These are phyloP conservation scores for Acer yangbiense DNA, from an alignment of 345 rosid genomes.

Conservation along the genomic window DNA sequence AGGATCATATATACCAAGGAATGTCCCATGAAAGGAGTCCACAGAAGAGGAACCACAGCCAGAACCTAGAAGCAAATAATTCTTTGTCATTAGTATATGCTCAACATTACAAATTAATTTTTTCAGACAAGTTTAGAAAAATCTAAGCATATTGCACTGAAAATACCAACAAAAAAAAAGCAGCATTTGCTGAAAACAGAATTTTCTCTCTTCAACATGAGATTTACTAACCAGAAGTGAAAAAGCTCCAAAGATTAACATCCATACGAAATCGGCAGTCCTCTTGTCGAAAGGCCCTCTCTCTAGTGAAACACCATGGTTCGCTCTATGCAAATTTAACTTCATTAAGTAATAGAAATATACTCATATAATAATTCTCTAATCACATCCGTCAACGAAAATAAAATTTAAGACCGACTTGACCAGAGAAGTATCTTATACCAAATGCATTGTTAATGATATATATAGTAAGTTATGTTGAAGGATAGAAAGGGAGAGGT, in stretches of 20 bases:
- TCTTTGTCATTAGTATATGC: not conserved
- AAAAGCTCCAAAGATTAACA: constrained; percentile 67
- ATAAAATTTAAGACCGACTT: too few relatives aligned
- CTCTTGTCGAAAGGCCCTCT: constrained; percentile 68
- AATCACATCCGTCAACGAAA: too few relatives aligned
- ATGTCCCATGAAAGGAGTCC: constrained; percentile 52
- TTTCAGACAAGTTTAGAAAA: not conserved
- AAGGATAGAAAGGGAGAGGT: not conserved
- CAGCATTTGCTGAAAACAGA: not conserved
- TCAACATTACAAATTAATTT: not conserved
- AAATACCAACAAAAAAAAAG: too few relatives aligned
- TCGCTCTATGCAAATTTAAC: constrained; percentile 43
- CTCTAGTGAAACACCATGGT: constrained; percentile 62
- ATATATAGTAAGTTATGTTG: not conserved
- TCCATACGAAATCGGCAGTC: constrained; percentile 70
- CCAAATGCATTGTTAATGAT: not conserved
- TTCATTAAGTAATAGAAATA: not conserved
- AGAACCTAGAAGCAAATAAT: constrained; percentile 33
- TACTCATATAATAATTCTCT: not conserved
- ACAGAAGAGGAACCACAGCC: constrained; percentile 43
- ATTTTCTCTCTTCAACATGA: not conserved
- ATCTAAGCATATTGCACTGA: not conserved
- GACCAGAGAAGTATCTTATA: too few relatives aligned
- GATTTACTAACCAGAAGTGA: constrained; percentile 53
- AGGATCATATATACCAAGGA: constrained; percentile 65